A percentile compares a stretch with the other conserved stretches of the same genome.
Evolutionary conservation across 2,329 filamentous ascomycete species (phyloP).

Genomic region (Leptographium procerum): DNA sequence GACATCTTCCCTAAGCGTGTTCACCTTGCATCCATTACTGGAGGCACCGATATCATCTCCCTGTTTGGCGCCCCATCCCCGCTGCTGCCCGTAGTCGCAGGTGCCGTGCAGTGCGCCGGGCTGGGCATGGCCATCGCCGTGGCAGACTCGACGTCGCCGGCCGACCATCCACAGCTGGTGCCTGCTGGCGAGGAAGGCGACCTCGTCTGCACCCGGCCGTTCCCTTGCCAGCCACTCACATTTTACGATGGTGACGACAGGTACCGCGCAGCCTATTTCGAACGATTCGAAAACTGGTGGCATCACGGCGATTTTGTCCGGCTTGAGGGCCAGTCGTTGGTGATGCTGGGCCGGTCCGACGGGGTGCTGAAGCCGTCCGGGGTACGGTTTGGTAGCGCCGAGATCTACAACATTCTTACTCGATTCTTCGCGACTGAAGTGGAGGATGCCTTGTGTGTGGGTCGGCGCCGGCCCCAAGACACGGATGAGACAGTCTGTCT

Average conservation of each 20-base stretch:
- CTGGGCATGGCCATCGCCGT: slow-evolving; percentile 67
- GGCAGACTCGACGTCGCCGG: slow-evolving; percentile 42
- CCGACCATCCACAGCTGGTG: slow-evolving; percentile 36
- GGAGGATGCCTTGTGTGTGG: slow-evolving; percentile 80
- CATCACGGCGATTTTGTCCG: slow-evolving; percentile 89
- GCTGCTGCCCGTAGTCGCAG: slow-evolving; percentile 57
- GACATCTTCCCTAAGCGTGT: slow-evolving; percentile 65
- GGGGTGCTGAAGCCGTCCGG: slow-evolving; percentile 88
- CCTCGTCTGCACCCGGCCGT: slow-evolving; percentile 74
- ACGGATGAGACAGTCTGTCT: slow-evolving; percentile 77
- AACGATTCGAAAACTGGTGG: slow-evolving; percentile 69
- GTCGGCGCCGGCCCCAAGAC: slow-evolving; percentile 59
- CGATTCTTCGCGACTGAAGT: slow-evolving; percentile 69
- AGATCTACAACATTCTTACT: slow-evolving; percentile 92
- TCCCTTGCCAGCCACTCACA: slow-evolving; percentile 80
- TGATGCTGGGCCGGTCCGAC: slow-evolving; percentile 88
- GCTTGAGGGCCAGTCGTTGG: slow-evolving; percentile 57
- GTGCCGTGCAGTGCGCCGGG: slow-evolving; percentile 67
- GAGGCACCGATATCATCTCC: slow-evolving; percentile 92
- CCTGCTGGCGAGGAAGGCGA: slow-evolving; percentile 65
- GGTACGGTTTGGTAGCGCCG: slow-evolving; percentile 82
- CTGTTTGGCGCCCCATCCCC: slow-evolving; percentile 82
- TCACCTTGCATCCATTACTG: slow-evolving; percentile 87
- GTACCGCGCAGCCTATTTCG: slow-evolving; percentile 80
- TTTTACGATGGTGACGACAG: slow-evolving; percentile 75